phyloP scores from a whole-genome alignment of 768 basidiomycete genomes.

The Boletus rubroflammeus region DNA sequence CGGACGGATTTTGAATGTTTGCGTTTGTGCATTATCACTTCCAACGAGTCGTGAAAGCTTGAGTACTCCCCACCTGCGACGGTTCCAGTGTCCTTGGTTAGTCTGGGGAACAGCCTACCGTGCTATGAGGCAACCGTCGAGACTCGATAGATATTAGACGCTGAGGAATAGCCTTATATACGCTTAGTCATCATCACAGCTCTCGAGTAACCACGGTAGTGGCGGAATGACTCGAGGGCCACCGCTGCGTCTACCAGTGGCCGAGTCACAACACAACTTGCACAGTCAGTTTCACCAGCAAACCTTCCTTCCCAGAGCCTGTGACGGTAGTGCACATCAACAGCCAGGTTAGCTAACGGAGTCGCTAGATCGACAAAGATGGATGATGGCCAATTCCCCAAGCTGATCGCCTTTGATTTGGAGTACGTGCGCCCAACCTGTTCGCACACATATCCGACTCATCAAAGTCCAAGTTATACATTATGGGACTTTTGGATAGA shows the following conservation, averaged over 20 bases:
- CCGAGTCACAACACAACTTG: too few relatives aligned
- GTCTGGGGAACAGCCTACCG: background rate
- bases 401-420: slow-evolving; percentile 76
- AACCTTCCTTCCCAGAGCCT: background rate
- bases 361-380: slow-evolving; percentile 1
- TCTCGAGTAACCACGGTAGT: too few relatives aligned
- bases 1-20: slow-evolving; percentile 18
- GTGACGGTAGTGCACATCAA: background rate
- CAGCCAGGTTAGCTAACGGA: background rate
- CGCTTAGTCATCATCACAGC: too few relatives aligned
- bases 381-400: slow-evolving; percentile 41
- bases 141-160: background rate
- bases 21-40: slow-evolving; percentile 24
- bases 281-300: background rate
- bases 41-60: background rate
- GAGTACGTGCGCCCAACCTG: slow-evolving; percentile 49
- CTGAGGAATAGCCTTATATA: background rate
- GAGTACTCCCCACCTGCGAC: background rate
- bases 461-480: slow-evolving; percentile 57
- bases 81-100: background rate
- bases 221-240: too few relatives aligned
- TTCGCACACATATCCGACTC: background rate
- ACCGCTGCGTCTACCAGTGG: too few relatives aligned
- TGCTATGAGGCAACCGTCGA: background rate
- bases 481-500: slow-evolving; percentile 89